Base-by-base conservation (phyloP, 805 yeast species). In the Cyberlindnera petersonii region DNA sequence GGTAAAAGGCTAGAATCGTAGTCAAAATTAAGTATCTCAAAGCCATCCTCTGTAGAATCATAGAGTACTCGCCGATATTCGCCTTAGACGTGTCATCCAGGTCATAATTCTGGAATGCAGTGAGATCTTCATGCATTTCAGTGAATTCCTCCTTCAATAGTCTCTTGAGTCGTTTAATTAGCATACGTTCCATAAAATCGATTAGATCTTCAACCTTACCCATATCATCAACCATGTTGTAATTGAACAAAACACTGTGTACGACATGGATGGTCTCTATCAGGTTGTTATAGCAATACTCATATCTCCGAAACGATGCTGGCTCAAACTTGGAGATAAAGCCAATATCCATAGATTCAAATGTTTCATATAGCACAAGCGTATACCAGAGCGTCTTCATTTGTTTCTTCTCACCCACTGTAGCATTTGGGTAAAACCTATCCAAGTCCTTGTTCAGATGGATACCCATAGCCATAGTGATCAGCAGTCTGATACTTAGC, bases 381-480 rank as follows among this genome's bases (percentile, higher is more conserved):
- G 39, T 35, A 21, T 46, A 46, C 50, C 50, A 46, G 15, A 46
- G 24, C 9, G 43, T 35, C 33, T 46, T 46, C 50, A 46, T 40
- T 5, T 35, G 20, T 15, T 33, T 43, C 29, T 40, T 40, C 16
- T 43, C 43, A 1, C 40, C 45, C 2, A 14, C 16, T 6, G 37
- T 15, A 6, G 45, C 24, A 17, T 20, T 20, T 9, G 47, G 45
- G 22, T 43, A 40, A 28, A 17, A 46, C 19, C 42, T 24, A 17
- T 43, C 50, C 17, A 43, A 31, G 18, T 46, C 50, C 10, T 37
- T 42, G 19, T 46, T 24, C 16, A 46, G 17, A 21, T 43, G 35
- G 6, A 40, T 17, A 13, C 31, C 14, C 42, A 46, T 35, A 4
- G 47, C 47, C 40, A 43, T 26, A 4, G 43, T 37, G 24, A 43